phyloP scores from a whole-genome alignment of 768 basidiomycete genomes.

The Mycena rebaudengoi region DNA sequence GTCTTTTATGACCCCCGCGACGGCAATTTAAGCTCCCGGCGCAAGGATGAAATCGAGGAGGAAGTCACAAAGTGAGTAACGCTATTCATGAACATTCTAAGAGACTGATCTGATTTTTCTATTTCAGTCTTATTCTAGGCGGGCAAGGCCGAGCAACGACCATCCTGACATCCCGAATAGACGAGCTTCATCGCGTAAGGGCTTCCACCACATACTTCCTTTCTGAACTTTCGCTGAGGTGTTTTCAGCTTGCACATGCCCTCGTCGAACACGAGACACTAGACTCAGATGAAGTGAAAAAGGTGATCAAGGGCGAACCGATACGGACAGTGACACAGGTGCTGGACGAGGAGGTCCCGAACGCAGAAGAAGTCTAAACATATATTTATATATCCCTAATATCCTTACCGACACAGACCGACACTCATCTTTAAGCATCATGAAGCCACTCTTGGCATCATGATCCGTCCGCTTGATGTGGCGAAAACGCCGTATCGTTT shows the following conservation, averaged over 20 bases:
- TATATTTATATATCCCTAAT: not conserved
- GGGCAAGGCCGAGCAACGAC: conserved; percentile 72
- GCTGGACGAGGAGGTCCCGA: conserved; percentile 61
- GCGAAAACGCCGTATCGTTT: conserved; percentile 3
- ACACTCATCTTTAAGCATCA: too few species aligned
- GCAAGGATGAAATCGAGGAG: conserved; percentile 85
- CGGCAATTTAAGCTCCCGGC: conserved; percentile 73
- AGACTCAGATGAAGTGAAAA: conserved; percentile 83
- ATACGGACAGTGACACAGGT: conserved; percentile 77
- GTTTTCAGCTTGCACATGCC: conserved; percentile 81
- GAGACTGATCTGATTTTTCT: conserved; percentile 16
- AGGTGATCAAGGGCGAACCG: conserved; percentile 84
- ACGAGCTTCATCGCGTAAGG: conserved; percentile 79
- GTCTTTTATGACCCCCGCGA: conserved; percentile 82
- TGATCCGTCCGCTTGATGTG: not conserved
- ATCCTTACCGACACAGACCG: too few species aligned
- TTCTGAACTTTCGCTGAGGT: conserved; percentile 16
- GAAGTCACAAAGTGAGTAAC: conserved; percentile 81
- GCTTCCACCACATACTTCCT: conserved; percentile 15
- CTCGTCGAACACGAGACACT: conserved; percentile 96
- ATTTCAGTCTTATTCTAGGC: conserved; percentile 65
- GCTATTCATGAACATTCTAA: conserved; percentile 12
- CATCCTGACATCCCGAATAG: conserved; percentile 71
- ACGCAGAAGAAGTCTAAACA: conserved; percentile 12
- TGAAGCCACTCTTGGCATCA: too few species aligned